Evolutionary conservation across 169 alveolate genomes (phyloP).

Genomic region (Theileria sp.): DNA sequence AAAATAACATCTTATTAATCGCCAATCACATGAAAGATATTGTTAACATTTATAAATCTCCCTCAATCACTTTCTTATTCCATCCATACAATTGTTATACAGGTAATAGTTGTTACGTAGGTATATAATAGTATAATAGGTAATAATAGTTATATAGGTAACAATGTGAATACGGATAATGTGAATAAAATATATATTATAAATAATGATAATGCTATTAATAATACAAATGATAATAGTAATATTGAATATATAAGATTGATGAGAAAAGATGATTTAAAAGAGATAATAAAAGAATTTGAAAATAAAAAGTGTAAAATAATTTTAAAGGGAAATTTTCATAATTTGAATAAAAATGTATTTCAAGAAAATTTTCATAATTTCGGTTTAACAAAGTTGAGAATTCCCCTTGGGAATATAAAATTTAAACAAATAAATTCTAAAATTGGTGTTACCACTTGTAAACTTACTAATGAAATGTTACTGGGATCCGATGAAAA

Average conservation of each 20-base stretch:
- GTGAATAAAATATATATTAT: not conserved
- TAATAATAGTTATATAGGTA: not conserved
- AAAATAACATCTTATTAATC: slow-evolving; percentile 20
- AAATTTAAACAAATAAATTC: not conserved
- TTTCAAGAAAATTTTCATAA: not conserved
- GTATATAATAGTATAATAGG: no score
- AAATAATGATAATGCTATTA: not conserved
- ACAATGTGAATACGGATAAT: not conserved
- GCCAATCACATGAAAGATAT: slow-evolving; percentile 36
- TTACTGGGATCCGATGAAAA: not conserved
- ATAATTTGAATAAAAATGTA: not conserved
- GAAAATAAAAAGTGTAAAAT: not conserved
- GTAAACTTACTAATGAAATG: not conserved
- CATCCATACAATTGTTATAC: not conserved
- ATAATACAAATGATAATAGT: not conserved
- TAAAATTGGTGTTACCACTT: not conserved
- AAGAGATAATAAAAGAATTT: not conserved
- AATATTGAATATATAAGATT: not conserved
- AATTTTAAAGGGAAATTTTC: not conserved
- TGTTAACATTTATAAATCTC: slow-evolving; percentile 33
- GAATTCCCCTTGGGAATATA: not conserved
- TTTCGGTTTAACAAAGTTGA: not conserved
- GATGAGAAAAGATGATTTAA: not conserved
- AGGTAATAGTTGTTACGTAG: not conserved
- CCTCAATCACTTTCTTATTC: slow-evolving; percentile 24